A percentile compares a stretch with the other conserved stretches of the same genome.
phyloP scores from a whole-genome alignment of 306 rosid genomes.

The Hippophae tibetana region DNA sequence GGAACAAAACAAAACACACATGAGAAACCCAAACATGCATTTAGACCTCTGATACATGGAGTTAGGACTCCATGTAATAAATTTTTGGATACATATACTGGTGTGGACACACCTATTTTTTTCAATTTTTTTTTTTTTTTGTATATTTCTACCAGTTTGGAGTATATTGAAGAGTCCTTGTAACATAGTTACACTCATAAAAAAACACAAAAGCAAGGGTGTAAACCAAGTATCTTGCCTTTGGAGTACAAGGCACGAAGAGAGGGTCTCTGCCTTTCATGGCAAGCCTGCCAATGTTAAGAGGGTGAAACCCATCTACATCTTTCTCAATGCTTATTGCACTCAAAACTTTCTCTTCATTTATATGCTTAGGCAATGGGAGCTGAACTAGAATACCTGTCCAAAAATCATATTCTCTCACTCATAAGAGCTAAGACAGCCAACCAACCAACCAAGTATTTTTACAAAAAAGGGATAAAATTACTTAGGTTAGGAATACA shows the following conservation, averaged over 20 bases:
- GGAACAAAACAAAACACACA: not conserved
- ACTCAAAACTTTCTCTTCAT: slow-evolving; percentile 67
- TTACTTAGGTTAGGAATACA: too few relatives aligned
- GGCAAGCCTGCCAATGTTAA: slow-evolving; percentile 89
- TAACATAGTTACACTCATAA: too few relatives aligned
- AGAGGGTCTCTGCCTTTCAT: slow-evolving; percentile 93
- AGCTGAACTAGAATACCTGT: slow-evolving; percentile 90
- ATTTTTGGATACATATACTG: too few relatives aligned
- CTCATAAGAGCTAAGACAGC: not conserved
- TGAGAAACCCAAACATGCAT: too few relatives aligned
- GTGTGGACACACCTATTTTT: too few relatives aligned
- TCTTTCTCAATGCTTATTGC: slow-evolving; percentile 84
- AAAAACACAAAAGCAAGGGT: not conserved
- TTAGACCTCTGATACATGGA: too few relatives aligned
- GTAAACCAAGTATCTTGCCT: slow-evolving; percentile 35
- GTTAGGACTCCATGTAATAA: too few relatives aligned
- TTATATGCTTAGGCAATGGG: slow-evolving; percentile 84
- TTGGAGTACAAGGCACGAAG: slow-evolving; percentile 85
- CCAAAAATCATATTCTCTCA: slow-evolving; percentile 4
- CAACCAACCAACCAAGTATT: not conserved
- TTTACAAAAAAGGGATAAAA: not conserved
- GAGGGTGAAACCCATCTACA: slow-evolving; percentile 96
- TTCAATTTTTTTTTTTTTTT: too few relatives aligned
- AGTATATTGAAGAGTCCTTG: too few relatives aligned
- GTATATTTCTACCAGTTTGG: too few relatives aligned